Base-by-base conservation (phyloP, 257 asterid genomes). In the Solanum peruvianum region DNA sequence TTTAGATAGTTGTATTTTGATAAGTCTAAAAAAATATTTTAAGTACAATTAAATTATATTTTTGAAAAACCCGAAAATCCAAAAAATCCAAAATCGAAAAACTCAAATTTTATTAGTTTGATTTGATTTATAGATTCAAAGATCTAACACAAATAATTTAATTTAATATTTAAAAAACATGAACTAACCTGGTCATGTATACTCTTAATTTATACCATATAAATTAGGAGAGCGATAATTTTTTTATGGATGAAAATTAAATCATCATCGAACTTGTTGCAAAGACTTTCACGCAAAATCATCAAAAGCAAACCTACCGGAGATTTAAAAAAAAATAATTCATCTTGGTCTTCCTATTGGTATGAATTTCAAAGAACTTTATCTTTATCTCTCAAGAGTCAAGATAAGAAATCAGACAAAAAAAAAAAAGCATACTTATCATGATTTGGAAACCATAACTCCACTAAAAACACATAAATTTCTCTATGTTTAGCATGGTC, bases 111-210 rank as follows among this genome's bases (percentile, higher is more conserved):
- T 41, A 41, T 41, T 41, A 9, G 0, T 41, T 41, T 41, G 44
- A 2, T 39, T 7, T 39, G 44, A 0, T 39, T 39, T 39, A 41
- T 41, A 41, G 2, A 41, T 41, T 41, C 1, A 41, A 41, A 41
- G 0, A 41, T 41, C 1, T 0, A 3, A 9, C 44, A 41, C 3
- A 41, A 41, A 41, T 41, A 41, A 2, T 41, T 41, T 41, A 9
- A 9, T 8, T 41, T 9, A 3, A 41, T 41, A 41, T 41, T 41
- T 41, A 0, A 41, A 41, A 41, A 41, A 41, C 0, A 2, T 0
- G 0, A 41, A 0, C 44, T 9, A 41, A 2, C 44, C 44, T 3
- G 3, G 0, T 9, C 0, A 9, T 41, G 0, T 41, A 9, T 0
- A 5, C 60, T 3, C 12, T 3, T 41, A 41, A 41, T 1, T 41